Conservation (phyloP, 2,329 filamentous ascomycete genomes). For the Colletotrichum aenigma region DNA sequence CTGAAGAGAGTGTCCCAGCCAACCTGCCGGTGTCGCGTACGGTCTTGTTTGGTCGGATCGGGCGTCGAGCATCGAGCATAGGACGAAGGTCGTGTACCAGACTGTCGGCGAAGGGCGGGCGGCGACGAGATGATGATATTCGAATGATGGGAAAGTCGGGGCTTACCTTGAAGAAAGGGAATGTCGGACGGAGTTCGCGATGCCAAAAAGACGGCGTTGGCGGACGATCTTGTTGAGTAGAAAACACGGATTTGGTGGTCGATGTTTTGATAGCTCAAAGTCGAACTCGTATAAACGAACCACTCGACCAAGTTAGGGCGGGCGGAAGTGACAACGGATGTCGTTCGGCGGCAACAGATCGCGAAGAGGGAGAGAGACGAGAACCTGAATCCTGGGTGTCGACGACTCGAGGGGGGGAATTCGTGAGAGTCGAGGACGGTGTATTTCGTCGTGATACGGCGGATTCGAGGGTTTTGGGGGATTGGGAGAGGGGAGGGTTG, state of each 20-base stretch:
- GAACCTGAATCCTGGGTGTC: conserved; percentile 19
- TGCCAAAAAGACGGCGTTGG: background rate
- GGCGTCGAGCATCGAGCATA: background rate
- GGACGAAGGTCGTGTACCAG: conserved; percentile 7
- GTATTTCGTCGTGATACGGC: conserved; percentile 14
- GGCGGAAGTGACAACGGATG: background rate
- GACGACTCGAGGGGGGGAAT: conserved; percentile 7
- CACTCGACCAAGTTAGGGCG: background rate
- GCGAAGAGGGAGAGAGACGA: background rate
- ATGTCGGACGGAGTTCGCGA: background rate
- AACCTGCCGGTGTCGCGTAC: background rate
- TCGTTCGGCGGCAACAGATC: background rate
- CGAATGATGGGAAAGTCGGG: background rate
- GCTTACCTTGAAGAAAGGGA: conserved; percentile 10
- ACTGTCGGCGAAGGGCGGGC: background rate
- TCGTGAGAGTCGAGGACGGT: conserved; percentile 11
- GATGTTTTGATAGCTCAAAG: background rate
- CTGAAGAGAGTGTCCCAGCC: background rate
- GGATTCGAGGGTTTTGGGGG: conserved; percentile 15
- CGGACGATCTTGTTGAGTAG: background rate
- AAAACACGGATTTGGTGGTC: background rate
- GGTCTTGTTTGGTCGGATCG: background rate
- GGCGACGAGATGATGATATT: background rate
- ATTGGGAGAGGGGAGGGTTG: background rate
- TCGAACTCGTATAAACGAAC: background rate